Conservation (phyloP, 2,329 filamentous ascomycete species). For the Phialophora tarda region DNA sequence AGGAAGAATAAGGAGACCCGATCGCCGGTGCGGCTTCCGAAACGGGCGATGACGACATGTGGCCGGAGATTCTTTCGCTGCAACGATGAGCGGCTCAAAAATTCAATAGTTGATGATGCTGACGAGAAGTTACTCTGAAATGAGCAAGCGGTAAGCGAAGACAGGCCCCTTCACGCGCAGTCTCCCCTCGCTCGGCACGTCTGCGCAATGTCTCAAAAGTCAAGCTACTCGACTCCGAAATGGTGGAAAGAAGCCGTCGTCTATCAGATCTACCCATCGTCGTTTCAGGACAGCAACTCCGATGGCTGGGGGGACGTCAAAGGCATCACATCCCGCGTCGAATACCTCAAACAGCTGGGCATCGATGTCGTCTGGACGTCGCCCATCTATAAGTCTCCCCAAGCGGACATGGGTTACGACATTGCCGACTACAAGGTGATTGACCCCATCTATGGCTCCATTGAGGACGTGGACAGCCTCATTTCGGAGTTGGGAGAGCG, state of each 20-base stretch:
- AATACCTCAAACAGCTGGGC: constrained; percentile 67
- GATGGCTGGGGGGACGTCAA: constrained; percentile 68
- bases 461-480: constrained; percentile 54
- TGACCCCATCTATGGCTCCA: constrained; percentile 54
- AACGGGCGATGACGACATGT: constrained; percentile 30
- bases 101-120: constrained; percentile 1
- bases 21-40: constrained; percentile 24
- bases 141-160: not conserved
- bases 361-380: constrained; percentile 66
- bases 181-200: not conserved
- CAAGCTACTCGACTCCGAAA: constrained; percentile 33
- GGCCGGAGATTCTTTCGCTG: constrained; percentile 32
- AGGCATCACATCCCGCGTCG: constrained; percentile 68
- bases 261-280: constrained; percentile 66
- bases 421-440: constrained; percentile 53
- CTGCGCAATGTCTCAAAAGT: constrained; percentile 21
- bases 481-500: constrained; percentile 52
- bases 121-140: not conserved
- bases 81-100: constrained; percentile 1
- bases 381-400: constrained; percentile 59
- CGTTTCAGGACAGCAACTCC: constrained; percentile 56
- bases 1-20: constrained; percentile 1
- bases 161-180: not conserved
- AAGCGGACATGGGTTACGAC: constrained; percentile 60
- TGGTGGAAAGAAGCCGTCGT: constrained; percentile 66